Percentiles rank a stretch among this genome's conserved stretches.
These are phyloP conservation scores for Magnusiomyces suaveolens DNA, from an alignment of 1,139 yeast genomes.

Conservation along the genomic window DNA sequence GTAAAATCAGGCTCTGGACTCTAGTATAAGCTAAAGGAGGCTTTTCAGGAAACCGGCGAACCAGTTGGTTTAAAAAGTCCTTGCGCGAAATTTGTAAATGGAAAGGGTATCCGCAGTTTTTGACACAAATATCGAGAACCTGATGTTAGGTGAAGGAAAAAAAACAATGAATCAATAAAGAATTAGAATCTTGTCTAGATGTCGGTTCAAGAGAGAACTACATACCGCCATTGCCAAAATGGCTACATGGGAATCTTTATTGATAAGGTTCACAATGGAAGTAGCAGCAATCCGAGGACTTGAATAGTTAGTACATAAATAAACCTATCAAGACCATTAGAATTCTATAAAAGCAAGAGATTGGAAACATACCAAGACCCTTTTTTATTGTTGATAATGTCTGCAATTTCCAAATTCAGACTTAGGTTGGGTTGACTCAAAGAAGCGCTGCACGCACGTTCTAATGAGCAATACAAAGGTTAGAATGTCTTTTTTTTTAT, in stretches of 20 bases:
- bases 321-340: not conserved
- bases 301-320: too few species aligned
- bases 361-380: slow-evolving; percentile 45
- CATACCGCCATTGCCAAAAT: slow-evolving; percentile 43
- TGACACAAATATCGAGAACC: slow-evolving; percentile 78
- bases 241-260: slow-evolving; percentile 72
- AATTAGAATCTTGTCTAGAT: too few species aligned
- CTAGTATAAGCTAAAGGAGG: slow-evolving; percentile 82
- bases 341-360: too few species aligned
- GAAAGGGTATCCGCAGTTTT: slow-evolving; percentile 96
- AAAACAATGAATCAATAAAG: slow-evolving; percentile 21
- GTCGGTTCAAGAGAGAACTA: not conserved
- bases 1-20: slow-evolving; percentile 74
- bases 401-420: slow-evolving; percentile 85
- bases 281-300: slow-evolving; percentile 86
- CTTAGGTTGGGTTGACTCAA: slow-evolving; percentile 82
- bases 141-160: slow-evolving; percentile 5
- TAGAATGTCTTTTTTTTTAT: too few species aligned
- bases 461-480: too few species aligned
- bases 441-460: slow-evolving; percentile 83
- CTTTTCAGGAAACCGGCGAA: slow-evolving; percentile 85
- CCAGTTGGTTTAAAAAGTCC: slow-evolving; percentile 88
- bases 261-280: slow-evolving; percentile 76
- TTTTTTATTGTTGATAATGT: slow-evolving; percentile 83
- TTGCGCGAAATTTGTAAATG: slow-evolving; percentile 91